Conservation (phyloP, 1,139 yeast genomes). For the Debaryomyces robertsiae region DNA sequence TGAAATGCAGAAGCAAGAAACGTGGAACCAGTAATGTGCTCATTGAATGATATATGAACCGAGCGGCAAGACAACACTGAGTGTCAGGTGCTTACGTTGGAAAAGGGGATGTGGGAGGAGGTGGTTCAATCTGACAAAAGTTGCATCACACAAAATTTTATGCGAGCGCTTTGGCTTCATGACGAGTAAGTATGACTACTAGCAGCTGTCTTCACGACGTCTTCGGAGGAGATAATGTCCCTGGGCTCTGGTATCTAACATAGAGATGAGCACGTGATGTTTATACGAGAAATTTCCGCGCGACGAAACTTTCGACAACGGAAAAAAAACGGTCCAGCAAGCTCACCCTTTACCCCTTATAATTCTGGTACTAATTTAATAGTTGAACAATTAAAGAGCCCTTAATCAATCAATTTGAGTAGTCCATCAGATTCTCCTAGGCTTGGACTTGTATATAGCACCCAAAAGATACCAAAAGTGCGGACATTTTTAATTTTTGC, state of each 20-base stretch:
- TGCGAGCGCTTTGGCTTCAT: too few relatives aligned
- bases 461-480: slow-evolving; percentile 9
- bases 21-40: too few relatives aligned
- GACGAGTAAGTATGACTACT: too few relatives aligned
- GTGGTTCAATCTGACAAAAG: too few relatives aligned
- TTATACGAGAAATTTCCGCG: not conserved
- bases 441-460: slow-evolving; percentile 9
- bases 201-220: too few relatives aligned
- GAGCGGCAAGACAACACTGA: too few relatives aligned
- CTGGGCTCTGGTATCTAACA: not conserved
- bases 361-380: slow-evolving; percentile 3
- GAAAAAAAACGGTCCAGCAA: slow-evolving; percentile 6
- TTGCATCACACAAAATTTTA: too few relatives aligned
- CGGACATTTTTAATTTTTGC: slow-evolving; percentile 9
- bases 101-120: too few relatives aligned
- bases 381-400: slow-evolving; percentile 3
- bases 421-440: slow-evolving; percentile 6
- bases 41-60: too few relatives aligned
- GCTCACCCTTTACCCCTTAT: slow-evolving; percentile 7
- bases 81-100: too few relatives aligned
- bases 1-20: too few relatives aligned
- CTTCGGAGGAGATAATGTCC: too few relatives aligned
- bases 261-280: slow-evolving; percentile 1
- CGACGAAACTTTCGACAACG: slow-evolving; percentile 7
- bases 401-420: slow-evolving; percentile 12